Base-by-base conservation (phyloP, 129 eudicot species). In the Chrysanthemum seticuspe region DNA sequence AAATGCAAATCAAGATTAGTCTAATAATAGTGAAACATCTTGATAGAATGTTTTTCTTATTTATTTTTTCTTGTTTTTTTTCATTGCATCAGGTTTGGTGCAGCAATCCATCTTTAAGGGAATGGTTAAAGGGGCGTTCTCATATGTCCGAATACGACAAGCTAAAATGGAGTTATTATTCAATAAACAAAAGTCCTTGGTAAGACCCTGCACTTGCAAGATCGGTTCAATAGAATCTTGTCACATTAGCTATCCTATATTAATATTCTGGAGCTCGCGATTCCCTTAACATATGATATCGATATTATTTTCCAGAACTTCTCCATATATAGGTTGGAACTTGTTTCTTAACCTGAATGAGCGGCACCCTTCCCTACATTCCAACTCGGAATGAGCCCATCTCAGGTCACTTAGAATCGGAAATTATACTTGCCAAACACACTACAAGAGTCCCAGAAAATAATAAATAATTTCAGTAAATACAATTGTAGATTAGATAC, bases 101-200 rank as follows among this genome's bases (percentile, higher is more conserved):
- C 80, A 86, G 90, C 88, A 94, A 94, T 76, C 86, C 92, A 55
- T 82, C 93, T 68, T 77, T 94, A 76, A 81, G 88, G 74, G 91
- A 87, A 70, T 94, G 96, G 96, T 81, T 94, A 76, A 84, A 86
- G 81, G 82, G 70, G 80, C 84, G 73, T 77, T 87, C 93, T 61
- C 78, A 83, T 18, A 65, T 70, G 4, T 94, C 98, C 70, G 70
- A 75, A 2, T 68, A 87, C 71, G 85, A 84, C 83, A 90, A 90
- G 75, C 79, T 83, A 62, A 94, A 94, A 70, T 88, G 96, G 97
- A 76, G 59, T 85, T 90, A 94, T 73, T 94, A 85, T 86, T 74
- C 68, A 61, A 81, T 94, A 77, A 94, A 94, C 85, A 88, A 88
- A 75, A 81, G 86, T 78, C 98, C 98, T 62, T 94, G 98, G 98